Percentiles rank a stretch among this genome's conserved stretches.
phyloP scores from a whole-genome alignment of 768 basidiomycete species.

The Amanita pseudoporphyria region DNA sequence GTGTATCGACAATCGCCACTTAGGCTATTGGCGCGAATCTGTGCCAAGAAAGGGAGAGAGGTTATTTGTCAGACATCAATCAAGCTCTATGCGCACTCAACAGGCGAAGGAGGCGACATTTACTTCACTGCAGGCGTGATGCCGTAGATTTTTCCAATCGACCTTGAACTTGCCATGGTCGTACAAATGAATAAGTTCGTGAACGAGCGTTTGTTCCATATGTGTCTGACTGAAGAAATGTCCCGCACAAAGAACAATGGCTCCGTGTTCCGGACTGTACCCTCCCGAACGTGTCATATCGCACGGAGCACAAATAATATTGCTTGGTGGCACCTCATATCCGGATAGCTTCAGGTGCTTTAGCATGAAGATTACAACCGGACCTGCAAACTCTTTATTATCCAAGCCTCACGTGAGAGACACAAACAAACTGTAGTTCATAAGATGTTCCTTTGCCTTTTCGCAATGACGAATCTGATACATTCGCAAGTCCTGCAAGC shows the following conservation, averaged over 20 bases:
- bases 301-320: constrained; percentile 83
- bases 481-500: constrained; percentile 27
- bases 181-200: constrained; percentile 93
- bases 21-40: constrained; percentile 94
- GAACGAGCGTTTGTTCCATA: constrained; percentile 88
- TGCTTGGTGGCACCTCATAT: constrained; percentile 57
- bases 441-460: constrained; percentile 56
- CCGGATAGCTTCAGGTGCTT: constrained; percentile 78
- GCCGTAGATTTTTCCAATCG: constrained; percentile 81
- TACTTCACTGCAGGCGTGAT: constrained; percentile 97
- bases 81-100: not conserved
- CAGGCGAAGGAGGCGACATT: constrained; percentile 24
- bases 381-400: constrained; percentile 41
- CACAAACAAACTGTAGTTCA: constrained; percentile 53
- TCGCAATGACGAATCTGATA: constrained; percentile 44
- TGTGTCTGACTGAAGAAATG: constrained; percentile 73
- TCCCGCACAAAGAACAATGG: constrained; percentile 80
- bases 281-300: constrained; percentile 67
- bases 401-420: constrained; percentile 9
- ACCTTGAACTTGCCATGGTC: constrained; percentile 94
- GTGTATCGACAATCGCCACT: constrained; percentile 89
- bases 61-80: constrained; percentile 4
- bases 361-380: constrained; percentile 82
- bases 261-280: constrained; percentile 68
- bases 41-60: constrained; percentile 6